Base-by-base conservation (phyloP, 1,284 basidiomycete genomes). In the Ustilago trichophora region DNA sequence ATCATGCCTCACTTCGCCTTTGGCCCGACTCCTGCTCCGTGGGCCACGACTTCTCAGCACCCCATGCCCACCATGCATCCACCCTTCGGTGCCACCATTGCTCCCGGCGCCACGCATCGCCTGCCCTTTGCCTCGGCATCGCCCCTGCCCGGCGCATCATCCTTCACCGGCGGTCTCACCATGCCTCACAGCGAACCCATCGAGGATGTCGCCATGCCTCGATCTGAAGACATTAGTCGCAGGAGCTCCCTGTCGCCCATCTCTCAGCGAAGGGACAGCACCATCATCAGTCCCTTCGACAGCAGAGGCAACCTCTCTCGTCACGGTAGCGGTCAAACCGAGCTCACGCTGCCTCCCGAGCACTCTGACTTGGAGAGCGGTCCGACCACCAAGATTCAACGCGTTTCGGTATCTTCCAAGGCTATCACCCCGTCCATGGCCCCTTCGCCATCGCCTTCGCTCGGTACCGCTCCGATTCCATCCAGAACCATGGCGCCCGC, bases 321-420 rank as follows among this genome's bases (percentile, higher is more conserved):
- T 25, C 55, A 60, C 43, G 55, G 59, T 3, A 63, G 59, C 51
- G 66, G 51, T 18, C 59, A 59, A 40, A 69, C 60, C 8, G 66
- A 69, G 7, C 33, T 68, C 33, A 68, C 65, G 9, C 4, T 68
- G 11, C 65, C 65, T 5, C 13, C 54, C 10, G 65, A 68, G 6
- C 26, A 40, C 5, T 51, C 65, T 7, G 58, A 68, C 12, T 7
- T 48, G 0, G 65, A 68, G 11, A 25, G 24, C 19, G 36, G 36
- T 12, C 18, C 41, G 3, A 37, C 54, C 3, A 36, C 27, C 33
- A 68, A 62, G 36, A 40, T 56, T 8, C 44, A 43, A 35, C 48
- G 57, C 2, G 27, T 33, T 4, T 55, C 43, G 1, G 29, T 31
- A 2, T 36, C 43, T 4, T 42, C 38, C 4, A 37, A 32, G 22